Evolutionary conservation across 1,284 basidiomycete genomes (phyloP).

Genomic region (Trichosporon asahii): DNA sequence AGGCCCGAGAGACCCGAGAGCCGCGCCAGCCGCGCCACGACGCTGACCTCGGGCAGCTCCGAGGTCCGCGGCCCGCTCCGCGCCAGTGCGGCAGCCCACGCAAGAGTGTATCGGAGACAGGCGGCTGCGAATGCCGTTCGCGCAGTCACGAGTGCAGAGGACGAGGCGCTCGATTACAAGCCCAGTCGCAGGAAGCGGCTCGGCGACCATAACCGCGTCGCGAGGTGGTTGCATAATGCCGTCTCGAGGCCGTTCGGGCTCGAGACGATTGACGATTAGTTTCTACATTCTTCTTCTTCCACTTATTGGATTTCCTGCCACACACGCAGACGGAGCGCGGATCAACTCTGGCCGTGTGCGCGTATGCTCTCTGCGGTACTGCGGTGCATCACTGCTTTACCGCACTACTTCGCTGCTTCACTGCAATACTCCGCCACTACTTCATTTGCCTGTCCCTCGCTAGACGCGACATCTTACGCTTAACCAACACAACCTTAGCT

Average conservation of each 20-base stretch:
- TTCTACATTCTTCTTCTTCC: not conserved
- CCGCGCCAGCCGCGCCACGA: not conserved
- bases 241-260: constrained; percentile 10
- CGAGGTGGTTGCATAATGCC: constrained; percentile 7
- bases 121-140: not conserved
- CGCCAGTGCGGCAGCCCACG: constrained; percentile 10
- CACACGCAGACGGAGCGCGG: no score
- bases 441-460: no score
- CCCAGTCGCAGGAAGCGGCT: not conserved
- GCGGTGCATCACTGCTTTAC: no score
- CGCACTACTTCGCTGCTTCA: no score
- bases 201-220: constrained; percentile 1
- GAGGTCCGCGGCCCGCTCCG: constrained; percentile 7
- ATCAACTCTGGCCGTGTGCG: no score
- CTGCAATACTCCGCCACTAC: no score
- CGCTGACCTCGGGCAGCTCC: not conserved
- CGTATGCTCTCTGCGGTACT: no score
- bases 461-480: no score
- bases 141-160: not conserved
- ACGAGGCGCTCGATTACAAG: not conserved
- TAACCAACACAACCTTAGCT: no score
- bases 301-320: not conserved
- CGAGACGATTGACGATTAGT: constrained; percentile 4
- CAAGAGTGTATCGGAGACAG: not conserved
- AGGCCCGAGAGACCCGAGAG: not conserved